Conservation (phyloP, 352 stramenopile genomes). For the Phytophthora citrophthora region DNA sequence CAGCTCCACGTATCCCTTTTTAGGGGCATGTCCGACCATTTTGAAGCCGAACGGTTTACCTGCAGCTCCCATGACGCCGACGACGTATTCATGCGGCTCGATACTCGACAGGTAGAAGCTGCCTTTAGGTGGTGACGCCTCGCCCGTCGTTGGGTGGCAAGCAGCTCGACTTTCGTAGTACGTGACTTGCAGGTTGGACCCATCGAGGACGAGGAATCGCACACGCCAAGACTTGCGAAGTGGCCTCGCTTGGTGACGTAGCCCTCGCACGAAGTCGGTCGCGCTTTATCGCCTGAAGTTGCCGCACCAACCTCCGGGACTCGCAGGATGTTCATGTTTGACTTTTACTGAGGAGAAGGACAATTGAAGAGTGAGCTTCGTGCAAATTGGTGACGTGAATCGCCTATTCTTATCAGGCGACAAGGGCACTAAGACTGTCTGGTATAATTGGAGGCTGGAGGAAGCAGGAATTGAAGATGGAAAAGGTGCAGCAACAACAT, state of each 20-base stretch:
- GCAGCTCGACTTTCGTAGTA: slow-evolving; percentile 83
- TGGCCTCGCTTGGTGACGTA: slow-evolving; percentile 89
- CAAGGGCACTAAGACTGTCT: background rate
- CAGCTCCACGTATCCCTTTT: slow-evolving; percentile 81
- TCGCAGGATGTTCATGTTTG: slow-evolving; percentile 69
- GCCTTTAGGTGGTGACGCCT: slow-evolving; percentile 49
- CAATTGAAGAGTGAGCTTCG: slow-evolving; percentile 8
- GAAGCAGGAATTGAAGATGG: slow-evolving; percentile 47
- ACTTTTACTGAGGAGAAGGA: background rate
- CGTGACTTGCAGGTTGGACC: slow-evolving; percentile 64
- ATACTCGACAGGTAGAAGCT: slow-evolving; percentile 81
- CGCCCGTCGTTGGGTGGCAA: slow-evolving; percentile 32
- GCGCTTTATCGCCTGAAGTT: slow-evolving; percentile 42
- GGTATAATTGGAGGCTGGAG: slow-evolving; percentile 30
- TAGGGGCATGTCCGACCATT: slow-evolving; percentile 80
- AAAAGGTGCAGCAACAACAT: slow-evolving; percentile 78
- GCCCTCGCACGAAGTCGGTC: slow-evolving; percentile 80
- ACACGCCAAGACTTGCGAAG: slow-evolving; percentile 88
- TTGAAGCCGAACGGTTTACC: slow-evolving; percentile 88
- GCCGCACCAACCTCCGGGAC: slow-evolving; percentile 34
- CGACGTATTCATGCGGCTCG: slow-evolving; percentile 82
- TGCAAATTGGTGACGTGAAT: background rate
- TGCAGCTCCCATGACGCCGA: slow-evolving; percentile 65
- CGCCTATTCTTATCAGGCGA: slow-evolving; percentile 31
- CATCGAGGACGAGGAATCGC: slow-evolving; percentile 80